Evolutionary conservation across 2,329 filamentous ascomycete genomes (phyloP).

Genomic region (Aspergillus jensenii): DNA sequence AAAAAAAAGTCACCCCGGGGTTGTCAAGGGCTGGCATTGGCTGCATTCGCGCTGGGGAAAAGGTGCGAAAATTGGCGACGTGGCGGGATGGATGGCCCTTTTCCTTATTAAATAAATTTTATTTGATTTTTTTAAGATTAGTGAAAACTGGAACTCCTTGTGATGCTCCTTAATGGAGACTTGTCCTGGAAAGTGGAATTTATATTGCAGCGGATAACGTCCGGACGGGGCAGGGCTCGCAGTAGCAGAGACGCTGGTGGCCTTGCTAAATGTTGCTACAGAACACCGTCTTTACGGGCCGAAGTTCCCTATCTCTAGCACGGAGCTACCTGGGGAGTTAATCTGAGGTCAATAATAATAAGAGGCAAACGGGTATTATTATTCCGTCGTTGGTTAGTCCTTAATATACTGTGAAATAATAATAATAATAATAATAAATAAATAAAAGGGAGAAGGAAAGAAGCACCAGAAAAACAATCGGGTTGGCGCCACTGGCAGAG

Average conservation of each 20-base stretch:
- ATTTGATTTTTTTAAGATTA: not conserved
- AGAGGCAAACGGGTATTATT: not conserved
- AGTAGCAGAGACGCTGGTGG: not conserved
- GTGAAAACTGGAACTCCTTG: not conserved
- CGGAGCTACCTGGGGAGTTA: not conserved
- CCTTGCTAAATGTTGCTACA: constrained; percentile 8
- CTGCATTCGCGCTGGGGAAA: not conserved
- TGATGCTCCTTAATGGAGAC: not conserved
- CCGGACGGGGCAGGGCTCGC: not conserved
- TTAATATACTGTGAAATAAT: not conserved
- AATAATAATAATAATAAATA: no score
- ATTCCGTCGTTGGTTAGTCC: not conserved
- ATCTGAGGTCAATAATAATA: not conserved
- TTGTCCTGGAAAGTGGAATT: not conserved
- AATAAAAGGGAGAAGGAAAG: not conserved
- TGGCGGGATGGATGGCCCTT: not conserved
- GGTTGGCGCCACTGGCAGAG: not conserved
- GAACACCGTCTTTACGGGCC: constrained; percentile 15
- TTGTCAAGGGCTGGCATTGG: no score
- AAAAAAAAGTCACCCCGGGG: no score
- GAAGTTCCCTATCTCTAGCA: constrained; percentile 1
- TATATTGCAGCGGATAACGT: constrained; percentile 1
- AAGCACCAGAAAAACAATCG: not conserved
- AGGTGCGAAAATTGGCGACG: not conserved
- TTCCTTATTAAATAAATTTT: not conserved